These are phyloP conservation scores for Castanea crenata DNA, from an alignment of 306 rosid species.

Conservation along the genomic window DNA sequence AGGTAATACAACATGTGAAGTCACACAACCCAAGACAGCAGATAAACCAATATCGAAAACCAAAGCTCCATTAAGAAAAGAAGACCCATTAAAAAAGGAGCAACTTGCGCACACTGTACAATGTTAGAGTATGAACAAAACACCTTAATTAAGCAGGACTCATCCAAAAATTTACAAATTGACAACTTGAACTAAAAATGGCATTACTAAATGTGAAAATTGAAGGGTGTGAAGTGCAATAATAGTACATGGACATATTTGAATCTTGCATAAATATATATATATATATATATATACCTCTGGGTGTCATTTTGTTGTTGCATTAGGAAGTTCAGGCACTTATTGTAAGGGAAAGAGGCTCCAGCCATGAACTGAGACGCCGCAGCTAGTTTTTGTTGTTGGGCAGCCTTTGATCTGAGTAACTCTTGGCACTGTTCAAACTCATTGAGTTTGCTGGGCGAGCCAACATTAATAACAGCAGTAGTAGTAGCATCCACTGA, in stretches of 20 bases:
- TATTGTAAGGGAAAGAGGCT: slow-evolving; percentile 49
- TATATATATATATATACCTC: slow-evolving; percentile 24
- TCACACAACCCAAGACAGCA: background rate
- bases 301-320: slow-evolving; percentile 75
- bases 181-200: background rate
- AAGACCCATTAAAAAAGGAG: background rate
- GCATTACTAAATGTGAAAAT: background rate
- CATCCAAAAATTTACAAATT: background rate
- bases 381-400: slow-evolving; percentile 61
- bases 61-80: background rate
- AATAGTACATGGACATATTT: background rate
- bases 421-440: slow-evolving; percentile 75
- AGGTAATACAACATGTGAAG: background rate
- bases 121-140: background rate
- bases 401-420: slow-evolving; percentile 59
- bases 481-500: slow-evolving; percentile 37
- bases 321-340: slow-evolving; percentile 63
- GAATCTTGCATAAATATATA: background rate
- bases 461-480: slow-evolving; percentile 48
- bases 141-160: background rate
- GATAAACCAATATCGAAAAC: background rate
- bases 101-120: background rate
- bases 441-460: slow-evolving; percentile 61
- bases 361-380: slow-evolving; percentile 55
- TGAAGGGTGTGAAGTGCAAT: background rate